phyloP scores from a whole-genome alignment of 805 yeast species.

The Isabelozyma heimii region DNA sequence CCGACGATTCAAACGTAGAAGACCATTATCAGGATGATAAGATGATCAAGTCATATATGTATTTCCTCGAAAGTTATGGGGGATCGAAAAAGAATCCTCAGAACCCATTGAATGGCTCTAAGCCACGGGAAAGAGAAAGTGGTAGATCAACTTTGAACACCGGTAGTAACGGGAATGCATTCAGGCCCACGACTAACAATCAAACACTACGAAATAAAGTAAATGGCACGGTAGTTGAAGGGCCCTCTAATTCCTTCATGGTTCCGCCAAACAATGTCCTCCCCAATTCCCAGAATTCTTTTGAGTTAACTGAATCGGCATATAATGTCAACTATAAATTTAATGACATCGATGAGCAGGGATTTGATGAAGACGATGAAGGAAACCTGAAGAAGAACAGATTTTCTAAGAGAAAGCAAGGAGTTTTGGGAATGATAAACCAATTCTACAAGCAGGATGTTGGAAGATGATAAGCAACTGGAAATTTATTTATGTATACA shows the following conservation, averaged over 20 bases:
- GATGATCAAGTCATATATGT: conserved; percentile 87
- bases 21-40: conserved; percentile 67
- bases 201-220: not conserved
- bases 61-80: conserved; percentile 81
- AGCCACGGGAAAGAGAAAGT: not conserved
- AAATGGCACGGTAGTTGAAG: not conserved
- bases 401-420: conserved; percentile 28
- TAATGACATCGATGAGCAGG: conserved; percentile 16
- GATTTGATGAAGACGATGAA: conserved; percentile 28
- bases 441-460: conserved; percentile 65
- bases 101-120: not conserved
- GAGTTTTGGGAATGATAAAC: conserved; percentile 78
- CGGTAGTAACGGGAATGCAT: not conserved
- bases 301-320: conserved; percentile 20
- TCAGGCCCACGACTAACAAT: not conserved
- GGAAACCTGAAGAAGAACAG: conserved; percentile 26
- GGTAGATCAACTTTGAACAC: not conserved
- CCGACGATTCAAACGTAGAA: conserved; percentile 30
- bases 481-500: too few species aligned
- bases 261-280: not conserved
- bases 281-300: not conserved
- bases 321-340: conserved; percentile 25
- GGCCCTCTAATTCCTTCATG: conserved; percentile 15
- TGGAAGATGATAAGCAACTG: conserved; percentile 13
- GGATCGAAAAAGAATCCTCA: conserved; percentile 6